These are phyloP conservation scores for Gossypium sturtianum DNA, from an alignment of 345 rosid genomes.

Conservation along the genomic window DNA sequence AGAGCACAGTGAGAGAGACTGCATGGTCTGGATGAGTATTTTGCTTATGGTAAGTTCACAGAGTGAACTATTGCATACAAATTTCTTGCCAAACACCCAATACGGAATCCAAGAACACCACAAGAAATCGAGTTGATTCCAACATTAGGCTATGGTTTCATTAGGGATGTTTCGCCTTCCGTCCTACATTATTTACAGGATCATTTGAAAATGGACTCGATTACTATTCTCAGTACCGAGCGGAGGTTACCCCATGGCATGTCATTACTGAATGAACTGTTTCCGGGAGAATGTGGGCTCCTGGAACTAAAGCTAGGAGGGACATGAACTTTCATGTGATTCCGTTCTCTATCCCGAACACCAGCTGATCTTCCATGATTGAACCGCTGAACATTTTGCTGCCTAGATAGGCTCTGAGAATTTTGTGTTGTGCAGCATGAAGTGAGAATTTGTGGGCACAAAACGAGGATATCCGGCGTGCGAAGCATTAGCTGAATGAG, in stretches of 20 bases:
- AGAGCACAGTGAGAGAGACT: slow-evolving; percentile 34
- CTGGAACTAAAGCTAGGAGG: slow-evolving; percentile 56
- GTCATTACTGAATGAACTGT: slow-evolving; percentile 54
- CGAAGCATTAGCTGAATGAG: slow-evolving; percentile 55
- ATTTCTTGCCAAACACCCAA: slow-evolving; percentile 47
- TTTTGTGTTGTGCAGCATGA: slow-evolving; percentile 55
- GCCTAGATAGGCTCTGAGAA: slow-evolving; percentile 90
- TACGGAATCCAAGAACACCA: slow-evolving; percentile 33
- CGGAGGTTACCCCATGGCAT: slow-evolving; percentile 71
- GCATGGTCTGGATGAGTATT: slow-evolving; percentile 29
- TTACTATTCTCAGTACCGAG: background rate
- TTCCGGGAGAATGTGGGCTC: slow-evolving; percentile 78
- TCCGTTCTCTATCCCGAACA: slow-evolving; percentile 57
- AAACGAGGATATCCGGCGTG: slow-evolving; percentile 53
- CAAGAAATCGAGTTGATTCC: slow-evolving; percentile 27
- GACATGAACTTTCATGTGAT: slow-evolving; percentile 55
- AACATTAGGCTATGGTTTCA: slow-evolving; percentile 67
- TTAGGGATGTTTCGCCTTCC: slow-evolving; percentile 70
- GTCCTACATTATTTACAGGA: slow-evolving; percentile 45
- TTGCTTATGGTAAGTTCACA: slow-evolving; percentile 48
- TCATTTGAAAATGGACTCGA: slow-evolving; percentile 8
- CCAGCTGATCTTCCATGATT: slow-evolving; percentile 48
- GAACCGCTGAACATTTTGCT: slow-evolving; percentile 51
- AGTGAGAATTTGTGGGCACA: slow-evolving; percentile 49
- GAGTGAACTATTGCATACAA: slow-evolving; percentile 50